A percentile compares a stretch with the other conserved stretches of the same genome.
phyloP scores from a whole-genome alignment of 2,329 filamentous ascomycete genomes.

The Xylariales sp. region DNA sequence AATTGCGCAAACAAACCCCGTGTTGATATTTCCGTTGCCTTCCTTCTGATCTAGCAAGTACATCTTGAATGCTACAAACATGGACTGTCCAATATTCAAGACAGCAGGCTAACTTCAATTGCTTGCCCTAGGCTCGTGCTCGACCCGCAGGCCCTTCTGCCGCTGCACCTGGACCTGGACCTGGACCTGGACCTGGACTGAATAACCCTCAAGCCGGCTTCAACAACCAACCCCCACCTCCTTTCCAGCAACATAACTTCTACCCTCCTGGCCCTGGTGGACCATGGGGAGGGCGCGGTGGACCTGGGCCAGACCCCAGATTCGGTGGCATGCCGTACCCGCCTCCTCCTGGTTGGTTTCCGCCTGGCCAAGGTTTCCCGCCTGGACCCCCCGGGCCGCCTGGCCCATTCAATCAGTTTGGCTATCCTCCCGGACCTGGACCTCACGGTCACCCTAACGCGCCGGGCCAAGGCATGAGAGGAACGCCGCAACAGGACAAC shows the following conservation, averaged over 20 bases:
- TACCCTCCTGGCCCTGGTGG: constrained; percentile 48
- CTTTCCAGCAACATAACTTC: constrained; percentile 41
- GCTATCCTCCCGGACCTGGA: constrained; percentile 41
- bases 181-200: constrained; percentile 22
- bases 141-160: constrained; percentile 25
- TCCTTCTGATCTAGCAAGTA: constrained; percentile 78
- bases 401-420: constrained; percentile 33
- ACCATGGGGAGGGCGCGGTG: constrained; percentile 49
- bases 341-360: constrained; percentile 73
- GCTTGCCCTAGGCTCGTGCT: constrained; percentile 30
- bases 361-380: constrained; percentile 70
- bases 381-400: constrained; percentile 58
- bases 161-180: constrained; percentile 22
- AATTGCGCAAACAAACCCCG: constrained; percentile 84
- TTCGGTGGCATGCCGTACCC: constrained; percentile 76
- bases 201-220: constrained; percentile 32
- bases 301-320: constrained; percentile 56
- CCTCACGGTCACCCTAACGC: constrained; percentile 32
- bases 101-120: constrained; percentile 21
- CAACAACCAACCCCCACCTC: constrained; percentile 38
- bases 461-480: constrained; percentile 26
- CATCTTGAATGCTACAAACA: constrained; percentile 4
- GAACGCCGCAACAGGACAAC: constrained; percentile 31
- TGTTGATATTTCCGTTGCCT: constrained; percentile 99
- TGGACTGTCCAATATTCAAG: constrained; percentile 2